phyloP scores from a whole-genome alignment of 225 moss, liverwort and hornwort genomes.

The Pseudisothecium myosuroides region DNA sequence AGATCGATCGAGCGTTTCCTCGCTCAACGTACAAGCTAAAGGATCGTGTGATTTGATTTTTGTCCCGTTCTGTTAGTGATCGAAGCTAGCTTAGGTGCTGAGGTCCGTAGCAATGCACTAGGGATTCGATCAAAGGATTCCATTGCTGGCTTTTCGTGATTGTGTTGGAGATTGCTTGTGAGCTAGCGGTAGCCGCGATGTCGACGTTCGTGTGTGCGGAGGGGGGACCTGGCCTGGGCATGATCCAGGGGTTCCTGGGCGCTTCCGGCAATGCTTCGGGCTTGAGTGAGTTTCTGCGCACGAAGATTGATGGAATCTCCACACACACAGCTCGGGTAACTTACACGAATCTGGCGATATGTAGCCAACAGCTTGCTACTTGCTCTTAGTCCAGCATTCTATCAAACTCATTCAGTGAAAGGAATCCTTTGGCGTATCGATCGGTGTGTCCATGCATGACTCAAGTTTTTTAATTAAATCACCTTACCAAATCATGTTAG shows the following conservation, averaged over 20 bases:
- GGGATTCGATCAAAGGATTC: neutral
- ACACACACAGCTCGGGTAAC: neutral
- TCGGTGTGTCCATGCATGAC: no score
- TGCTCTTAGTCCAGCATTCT: constrained; percentile 2
- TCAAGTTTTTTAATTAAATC: neutral
- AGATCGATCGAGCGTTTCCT: neutral
- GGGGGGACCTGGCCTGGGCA: constrained; percentile 1
- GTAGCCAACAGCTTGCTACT: constrained; percentile 37
- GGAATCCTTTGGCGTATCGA: neutral
- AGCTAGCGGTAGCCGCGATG: neutral
- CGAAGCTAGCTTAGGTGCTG: neutral
- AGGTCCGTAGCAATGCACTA: neutral
- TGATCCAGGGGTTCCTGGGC: constrained; percentile 5
- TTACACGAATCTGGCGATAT: constrained; percentile 8
- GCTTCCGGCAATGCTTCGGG: neutral
- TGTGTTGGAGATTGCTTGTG: neutral
- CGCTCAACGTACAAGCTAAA: no score
- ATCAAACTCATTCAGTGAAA: neutral
- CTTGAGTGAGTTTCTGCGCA: constrained; percentile 31
- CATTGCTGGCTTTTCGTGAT: neutral
- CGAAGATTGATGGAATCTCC: constrained; percentile 29
- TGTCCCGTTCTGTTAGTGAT: neutral
- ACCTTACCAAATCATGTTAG: neutral
- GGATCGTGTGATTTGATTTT: neutral
- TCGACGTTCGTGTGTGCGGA: constrained; percentile 6